Percentiles rank a stretch among this genome's conserved stretches.
Evolutionary conservation across 1,284 basidiomycete genomes (phyloP).

Genomic region (Cryptococcus amylolentus): DNA sequence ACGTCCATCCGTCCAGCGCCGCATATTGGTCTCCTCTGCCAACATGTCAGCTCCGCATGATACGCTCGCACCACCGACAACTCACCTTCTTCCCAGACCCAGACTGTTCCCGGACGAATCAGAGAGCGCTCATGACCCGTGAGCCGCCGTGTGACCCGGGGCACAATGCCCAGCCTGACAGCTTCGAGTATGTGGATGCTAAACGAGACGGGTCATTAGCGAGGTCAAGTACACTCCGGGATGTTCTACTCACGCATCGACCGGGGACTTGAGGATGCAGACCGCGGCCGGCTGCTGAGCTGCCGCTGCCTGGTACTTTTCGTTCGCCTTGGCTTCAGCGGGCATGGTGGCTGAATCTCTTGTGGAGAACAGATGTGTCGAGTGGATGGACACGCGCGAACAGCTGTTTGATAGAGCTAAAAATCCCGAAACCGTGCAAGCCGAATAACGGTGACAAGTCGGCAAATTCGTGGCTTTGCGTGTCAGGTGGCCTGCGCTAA

Average conservation of each 20-base stretch:
- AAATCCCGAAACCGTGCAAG: no score
- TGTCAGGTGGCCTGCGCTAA: no score
- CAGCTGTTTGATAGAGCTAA: no score
- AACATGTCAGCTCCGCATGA: constrained; percentile 1
- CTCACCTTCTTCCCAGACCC: constrained; percentile 94
- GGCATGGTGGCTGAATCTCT: no score
- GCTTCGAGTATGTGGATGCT: constrained; percentile 85
- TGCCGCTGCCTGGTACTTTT: constrained; percentile 36
- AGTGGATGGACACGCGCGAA: no score
- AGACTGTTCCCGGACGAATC: constrained; percentile 88
- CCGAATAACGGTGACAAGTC: no score
- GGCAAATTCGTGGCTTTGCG: no score
- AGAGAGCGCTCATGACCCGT: constrained; percentile 86
- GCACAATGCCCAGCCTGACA: constrained; percentile 78
- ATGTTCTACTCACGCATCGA: constrained; percentile 41
- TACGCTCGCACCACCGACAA: background rate
- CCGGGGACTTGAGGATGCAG: constrained; percentile 44
- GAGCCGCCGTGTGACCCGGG: constrained; percentile 82
- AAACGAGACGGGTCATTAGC: background rate
- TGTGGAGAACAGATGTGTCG: no score
- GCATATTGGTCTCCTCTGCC: constrained; percentile 50
- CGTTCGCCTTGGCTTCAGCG: background rate
- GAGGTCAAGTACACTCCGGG: background rate
- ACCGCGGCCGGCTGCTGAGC: constrained; percentile 47
- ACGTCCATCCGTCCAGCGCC: constrained; percentile 54